Base-by-base conservation (phyloP, 805 yeast species). In the Saturnispora hagleri region DNA sequence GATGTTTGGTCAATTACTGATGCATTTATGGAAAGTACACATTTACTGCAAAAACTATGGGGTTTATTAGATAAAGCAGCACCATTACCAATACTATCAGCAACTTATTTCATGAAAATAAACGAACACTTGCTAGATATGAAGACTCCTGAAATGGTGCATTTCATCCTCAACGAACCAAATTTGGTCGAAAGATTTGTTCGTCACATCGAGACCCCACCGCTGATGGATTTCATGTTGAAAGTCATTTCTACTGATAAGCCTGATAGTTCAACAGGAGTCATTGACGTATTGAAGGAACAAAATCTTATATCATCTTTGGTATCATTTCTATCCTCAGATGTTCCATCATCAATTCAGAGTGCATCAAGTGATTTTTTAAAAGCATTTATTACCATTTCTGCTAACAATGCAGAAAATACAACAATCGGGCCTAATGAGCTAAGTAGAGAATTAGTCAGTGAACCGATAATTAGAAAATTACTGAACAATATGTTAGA, bases 1-100 rank as follows among this genome's bases (percentile, higher is more conserved):
- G 98, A 91, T 62, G 90, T 89, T 8, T 91, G 97, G 97, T 85
- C 95, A 2, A 73, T 93, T 38, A 86, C 96, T 1, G 96, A 90
- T 58, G 82, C 95, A 1, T 83, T 93, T 51, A 82, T 91, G 83
- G 90, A 86, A 58, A 79, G 82, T 54, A 72, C 78, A 4, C 76
- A 73, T 20, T 73, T 87, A 38, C 69, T 93, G 60, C 78, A 79
- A 50, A 79, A 76, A 60, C 69, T 93, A 46, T 93, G 99, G 99
- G 68, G 80, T 20, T 73, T 90, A 20, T 73, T 93, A 53, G 95
- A 87, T 59, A 75, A 76, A 51, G 76, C 77, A 2, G 74, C 76
- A 8, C 87, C 88, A 15, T 71, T 84, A 52, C 81, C 90, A 34
- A 84, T 89, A 58, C 79, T 81, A 54, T 75, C 87, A 46, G 88